phyloP scores from a whole-genome alignment of 805 yeast species.

The Saccharomycopsis amapae region DNA sequence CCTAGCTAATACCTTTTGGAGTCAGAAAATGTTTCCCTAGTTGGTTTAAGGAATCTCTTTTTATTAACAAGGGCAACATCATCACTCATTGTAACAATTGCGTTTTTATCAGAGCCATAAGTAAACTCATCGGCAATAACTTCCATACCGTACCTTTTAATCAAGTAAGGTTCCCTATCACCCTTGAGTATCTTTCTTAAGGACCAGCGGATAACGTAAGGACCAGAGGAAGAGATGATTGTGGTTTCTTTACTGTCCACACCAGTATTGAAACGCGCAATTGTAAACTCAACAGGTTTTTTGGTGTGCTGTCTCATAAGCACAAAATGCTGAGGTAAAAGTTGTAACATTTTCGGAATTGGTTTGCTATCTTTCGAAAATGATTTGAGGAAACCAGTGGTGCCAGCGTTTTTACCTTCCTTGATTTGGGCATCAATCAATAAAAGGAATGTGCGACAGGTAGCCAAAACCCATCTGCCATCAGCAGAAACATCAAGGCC shows the following conservation, averaged over 20 bases:
- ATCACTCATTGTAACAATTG: slow-evolving; percentile 66
- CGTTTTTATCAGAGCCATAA: slow-evolving; percentile 63
- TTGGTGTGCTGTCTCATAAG: slow-evolving; percentile 46
- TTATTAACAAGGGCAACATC: slow-evolving; percentile 68
- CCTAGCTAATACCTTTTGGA: neutral
- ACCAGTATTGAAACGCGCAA: slow-evolving; percentile 74
- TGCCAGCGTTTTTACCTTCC: slow-evolving; percentile 52
- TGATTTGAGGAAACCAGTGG: slow-evolving; percentile 54
- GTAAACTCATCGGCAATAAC: slow-evolving; percentile 75
- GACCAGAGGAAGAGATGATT: slow-evolving; percentile 74
- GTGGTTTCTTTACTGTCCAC: slow-evolving; percentile 55
- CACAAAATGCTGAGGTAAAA: slow-evolving; percentile 67
- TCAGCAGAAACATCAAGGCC: slow-evolving; percentile 69
- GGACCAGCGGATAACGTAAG: slow-evolving; percentile 78
- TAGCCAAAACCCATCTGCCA: slow-evolving; percentile 77
- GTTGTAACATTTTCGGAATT: slow-evolving; percentile 55
- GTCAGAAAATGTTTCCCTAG: neutral
- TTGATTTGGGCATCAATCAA: slow-evolving; percentile 61
- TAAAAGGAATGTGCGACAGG: slow-evolving; percentile 65
- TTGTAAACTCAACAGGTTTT: slow-evolving; percentile 50
- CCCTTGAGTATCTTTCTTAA: slow-evolving; percentile 50
- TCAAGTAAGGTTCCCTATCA: slow-evolving; percentile 49
- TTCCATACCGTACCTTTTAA: slow-evolving; percentile 52
- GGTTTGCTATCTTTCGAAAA: slow-evolving; percentile 64
- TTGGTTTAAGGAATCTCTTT: slow-evolving; percentile 35